These are phyloP conservation scores for Naumovozyma dairenensis DNA, from an alignment of 805 yeast genomes.

Conservation along the genomic window DNA sequence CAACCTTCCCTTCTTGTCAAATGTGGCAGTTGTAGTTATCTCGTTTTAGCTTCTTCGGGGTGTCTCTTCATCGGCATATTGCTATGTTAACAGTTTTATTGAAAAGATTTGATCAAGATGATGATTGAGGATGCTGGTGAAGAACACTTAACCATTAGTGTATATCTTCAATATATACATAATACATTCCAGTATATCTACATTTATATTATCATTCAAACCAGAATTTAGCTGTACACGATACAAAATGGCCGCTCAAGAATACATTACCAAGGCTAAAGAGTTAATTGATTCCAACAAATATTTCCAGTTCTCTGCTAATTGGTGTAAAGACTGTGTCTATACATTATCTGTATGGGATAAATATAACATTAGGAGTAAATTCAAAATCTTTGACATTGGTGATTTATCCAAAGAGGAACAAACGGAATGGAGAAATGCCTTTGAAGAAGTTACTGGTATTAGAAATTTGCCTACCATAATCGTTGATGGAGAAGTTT, in stretches of 20 bases:
- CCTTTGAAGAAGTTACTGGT: slow-evolving; percentile 25
- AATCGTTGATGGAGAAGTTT: slow-evolving; percentile 24
- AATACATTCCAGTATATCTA: too few relatives aligned
- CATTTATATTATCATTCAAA: too few relatives aligned
- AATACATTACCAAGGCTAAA: slow-evolving; percentile 31
- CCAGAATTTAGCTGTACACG: too few relatives aligned
- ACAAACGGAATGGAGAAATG: slow-evolving; percentile 25
- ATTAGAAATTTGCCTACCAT: slow-evolving; percentile 29
- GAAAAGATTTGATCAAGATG: too few relatives aligned
- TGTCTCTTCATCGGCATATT: too few relatives aligned
- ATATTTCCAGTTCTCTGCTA: slow-evolving; percentile 51
- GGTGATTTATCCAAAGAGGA: slow-evolving; percentile 19
- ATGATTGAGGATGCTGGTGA: too few relatives aligned
- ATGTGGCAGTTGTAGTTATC: too few relatives aligned
- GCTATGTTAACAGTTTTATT: too few relatives aligned
- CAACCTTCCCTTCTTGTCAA: too few relatives aligned
- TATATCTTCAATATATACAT: too few relatives aligned
- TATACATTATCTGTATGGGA: slow-evolving; percentile 50
- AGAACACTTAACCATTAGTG: too few relatives aligned
- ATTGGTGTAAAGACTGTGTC: slow-evolving; percentile 75
- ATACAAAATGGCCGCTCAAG: not conserved
- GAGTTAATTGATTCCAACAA: slow-evolving; percentile 37
- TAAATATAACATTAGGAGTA: slow-evolving; percentile 39
- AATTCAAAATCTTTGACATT: slow-evolving; percentile 45
- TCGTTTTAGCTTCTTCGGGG: too few relatives aligned